Percentiles rank a stretch among this genome's conserved stretches.
phyloP scores from a whole-genome alignment of 2,329 filamentous ascomycete genomes.

The Fusarium torreyae region DNA sequence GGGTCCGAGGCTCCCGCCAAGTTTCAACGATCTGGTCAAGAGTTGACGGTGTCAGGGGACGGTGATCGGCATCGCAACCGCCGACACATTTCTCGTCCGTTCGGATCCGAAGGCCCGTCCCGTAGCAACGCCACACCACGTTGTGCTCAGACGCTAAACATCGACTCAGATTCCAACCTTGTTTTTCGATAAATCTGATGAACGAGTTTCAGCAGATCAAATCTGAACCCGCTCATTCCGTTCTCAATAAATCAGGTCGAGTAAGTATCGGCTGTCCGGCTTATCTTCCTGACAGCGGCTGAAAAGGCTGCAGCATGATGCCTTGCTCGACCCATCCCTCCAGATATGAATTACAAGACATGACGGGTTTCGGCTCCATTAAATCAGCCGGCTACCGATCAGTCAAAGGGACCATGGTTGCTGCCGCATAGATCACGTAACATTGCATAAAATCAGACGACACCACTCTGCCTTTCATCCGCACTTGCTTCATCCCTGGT shows the following conservation, averaged over 20 bases:
- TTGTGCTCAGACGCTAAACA: constrained; percentile 1
- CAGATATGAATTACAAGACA: not conserved
- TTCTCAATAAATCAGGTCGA: not conserved
- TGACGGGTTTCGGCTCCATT: constrained; percentile 35
- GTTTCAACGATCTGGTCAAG: not conserved
- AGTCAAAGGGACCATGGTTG: constrained; percentile 4
- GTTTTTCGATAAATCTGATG: not conserved
- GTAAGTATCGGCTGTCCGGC: constrained; percentile 12
- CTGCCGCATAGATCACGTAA: constrained; percentile 19
- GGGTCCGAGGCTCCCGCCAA: not conserved
- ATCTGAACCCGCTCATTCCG: not conserved
- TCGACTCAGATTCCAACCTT: not conserved
- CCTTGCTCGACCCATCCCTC: not conserved
- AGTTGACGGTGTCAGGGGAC: not conserved
- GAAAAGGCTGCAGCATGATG: constrained; percentile 5
- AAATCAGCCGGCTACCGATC: constrained; percentile 16
- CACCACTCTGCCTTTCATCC: constrained; percentile 15
- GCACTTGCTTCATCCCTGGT: constrained; percentile 6
- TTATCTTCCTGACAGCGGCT: constrained; percentile 21
- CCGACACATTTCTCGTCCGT: constrained; percentile 17
- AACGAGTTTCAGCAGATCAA: not conserved
- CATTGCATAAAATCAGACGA: constrained; percentile 29
- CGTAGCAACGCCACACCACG: constrained; percentile 1
- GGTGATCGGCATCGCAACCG: constrained; percentile 7
- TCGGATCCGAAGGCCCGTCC: constrained; percentile 30